These are phyloP conservation scores for Suillus plorans DNA, from an alignment of 768 basidiomycete species.

Conservation along the genomic window DNA sequence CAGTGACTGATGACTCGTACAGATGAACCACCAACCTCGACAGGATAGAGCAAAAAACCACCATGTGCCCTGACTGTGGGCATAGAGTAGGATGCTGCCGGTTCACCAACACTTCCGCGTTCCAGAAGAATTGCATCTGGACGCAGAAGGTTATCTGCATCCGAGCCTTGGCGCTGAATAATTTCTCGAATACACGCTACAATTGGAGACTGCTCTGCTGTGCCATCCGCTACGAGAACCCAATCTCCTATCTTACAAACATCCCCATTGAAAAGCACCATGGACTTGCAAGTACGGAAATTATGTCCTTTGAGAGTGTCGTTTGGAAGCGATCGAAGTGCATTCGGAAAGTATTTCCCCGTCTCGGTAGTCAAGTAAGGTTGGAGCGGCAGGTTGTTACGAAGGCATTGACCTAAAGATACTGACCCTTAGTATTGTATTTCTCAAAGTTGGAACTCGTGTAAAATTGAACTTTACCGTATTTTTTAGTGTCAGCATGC, in stretches of 20 bases:
- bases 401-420: conserved; percentile 1
- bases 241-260: conserved; percentile 1
- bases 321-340: background rate
- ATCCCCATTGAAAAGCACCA: conserved; percentile 1
- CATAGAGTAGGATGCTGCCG: background rate
- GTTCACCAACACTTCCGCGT: background rate
- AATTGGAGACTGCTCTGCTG: background rate
- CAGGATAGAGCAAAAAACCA: background rate
- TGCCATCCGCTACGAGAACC: background rate
- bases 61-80: background rate
- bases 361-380: background rate
- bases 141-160: background rate
- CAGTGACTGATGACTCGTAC: no score
- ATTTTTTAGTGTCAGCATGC: background rate
- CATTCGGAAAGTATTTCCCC: background rate
- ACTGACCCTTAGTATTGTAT: background rate
- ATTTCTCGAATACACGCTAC: background rate
- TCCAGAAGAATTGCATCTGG: background rate
- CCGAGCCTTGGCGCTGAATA: background rate
- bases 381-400: background rate
- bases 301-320: background rate
- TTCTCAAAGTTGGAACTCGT: no score
- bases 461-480: background rate
- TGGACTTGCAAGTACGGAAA: conserved; percentile 4
- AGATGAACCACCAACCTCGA: no score